Evolutionary conservation across 139 green algal genomes (phyloP).

Genomic region (Eudorina sp.): DNA sequence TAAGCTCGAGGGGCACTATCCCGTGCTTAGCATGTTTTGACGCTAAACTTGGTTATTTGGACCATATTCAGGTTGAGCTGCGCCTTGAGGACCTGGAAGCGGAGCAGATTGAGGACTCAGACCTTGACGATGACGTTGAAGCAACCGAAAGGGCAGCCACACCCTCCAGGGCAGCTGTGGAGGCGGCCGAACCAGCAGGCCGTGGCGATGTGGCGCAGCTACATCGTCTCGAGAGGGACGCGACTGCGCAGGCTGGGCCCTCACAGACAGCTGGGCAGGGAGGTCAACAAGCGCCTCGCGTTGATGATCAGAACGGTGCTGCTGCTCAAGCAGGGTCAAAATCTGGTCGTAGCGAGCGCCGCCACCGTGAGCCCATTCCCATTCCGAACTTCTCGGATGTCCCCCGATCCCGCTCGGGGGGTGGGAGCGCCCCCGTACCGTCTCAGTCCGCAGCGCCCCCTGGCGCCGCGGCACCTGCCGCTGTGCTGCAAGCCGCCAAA

Average conservation of each 20-base stretch:
- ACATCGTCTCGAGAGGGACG: background rate
- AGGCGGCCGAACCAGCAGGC: background rate
- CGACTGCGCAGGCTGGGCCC: background rate
- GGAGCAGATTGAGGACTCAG: conserved; percentile 29
- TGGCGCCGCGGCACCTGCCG: background rate
- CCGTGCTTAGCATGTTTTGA: background rate
- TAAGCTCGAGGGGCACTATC: background rate
- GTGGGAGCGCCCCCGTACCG: background rate
- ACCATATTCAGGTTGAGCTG: conserved; percentile 28
- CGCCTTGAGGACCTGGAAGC: conserved; percentile 40
- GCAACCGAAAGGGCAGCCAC: background rate
- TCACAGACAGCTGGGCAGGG: background rate
- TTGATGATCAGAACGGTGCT: background rate
- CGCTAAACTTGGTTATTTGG: background rate
- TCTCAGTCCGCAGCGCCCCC: background rate
- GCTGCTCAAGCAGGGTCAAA: background rate
- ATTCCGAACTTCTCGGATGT: conserved; percentile 1
- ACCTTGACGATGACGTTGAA: conserved; percentile 26
- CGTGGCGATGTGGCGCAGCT: background rate
- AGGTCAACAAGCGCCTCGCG: background rate
- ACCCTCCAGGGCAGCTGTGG: background rate
- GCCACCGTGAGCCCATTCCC: conserved; percentile 27
- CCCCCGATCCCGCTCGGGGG: background rate
- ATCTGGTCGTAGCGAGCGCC: background rate
- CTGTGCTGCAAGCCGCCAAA: background rate